A percentile compares a stretch with the other conserved stretches of the same genome.
These are phyloP conservation scores for Zygnema cylindricum DNA, from an alignment of 139 green algal species.

Conservation along the genomic window DNA sequence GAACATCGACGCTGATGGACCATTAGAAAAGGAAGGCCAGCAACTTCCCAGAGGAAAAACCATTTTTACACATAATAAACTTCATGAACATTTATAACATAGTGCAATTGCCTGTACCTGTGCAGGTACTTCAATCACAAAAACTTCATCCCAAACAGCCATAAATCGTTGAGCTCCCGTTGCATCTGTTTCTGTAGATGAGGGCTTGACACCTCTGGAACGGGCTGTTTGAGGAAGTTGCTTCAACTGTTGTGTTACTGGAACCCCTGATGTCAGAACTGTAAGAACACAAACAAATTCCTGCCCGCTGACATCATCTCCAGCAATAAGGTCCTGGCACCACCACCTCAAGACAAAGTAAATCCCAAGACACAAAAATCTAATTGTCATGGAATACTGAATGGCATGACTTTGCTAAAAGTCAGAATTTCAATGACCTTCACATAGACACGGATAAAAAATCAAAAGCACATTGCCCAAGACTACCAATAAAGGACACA, in stretches of 20 bases:
- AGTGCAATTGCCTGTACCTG: background rate
- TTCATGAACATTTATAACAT: background rate
- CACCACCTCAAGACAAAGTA: no score
- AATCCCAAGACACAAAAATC: no score
- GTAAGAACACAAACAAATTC: slow-evolving; percentile 22
- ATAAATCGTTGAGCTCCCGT: background rate
- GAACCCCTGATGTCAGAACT: slow-evolving; percentile 1
- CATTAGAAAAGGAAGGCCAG: no score
- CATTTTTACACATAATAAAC: background rate
- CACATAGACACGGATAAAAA: no score
- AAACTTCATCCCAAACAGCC: slow-evolving; percentile 52
- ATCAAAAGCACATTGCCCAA: no score
- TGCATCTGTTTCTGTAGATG: background rate
- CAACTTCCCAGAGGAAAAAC: no score
- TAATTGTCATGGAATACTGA: no score
- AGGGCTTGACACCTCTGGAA: slow-evolving; percentile 2
- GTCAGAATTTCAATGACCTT: no score
- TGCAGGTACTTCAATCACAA: slow-evolving; percentile 43
- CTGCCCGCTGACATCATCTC: slow-evolving; percentile 1
- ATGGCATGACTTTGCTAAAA: no score
- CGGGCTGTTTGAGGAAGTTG: slow-evolving; percentile 46
- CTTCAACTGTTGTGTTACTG: background rate
- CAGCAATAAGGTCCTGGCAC: background rate
- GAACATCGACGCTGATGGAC: no score
- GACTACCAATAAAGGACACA: no score